Percentiles rank a stretch among this genome's conserved stretches.
Conservation (phyloP, 1,284 basidiomycete species). For the Lignosus rhinocerotis region DNA sequence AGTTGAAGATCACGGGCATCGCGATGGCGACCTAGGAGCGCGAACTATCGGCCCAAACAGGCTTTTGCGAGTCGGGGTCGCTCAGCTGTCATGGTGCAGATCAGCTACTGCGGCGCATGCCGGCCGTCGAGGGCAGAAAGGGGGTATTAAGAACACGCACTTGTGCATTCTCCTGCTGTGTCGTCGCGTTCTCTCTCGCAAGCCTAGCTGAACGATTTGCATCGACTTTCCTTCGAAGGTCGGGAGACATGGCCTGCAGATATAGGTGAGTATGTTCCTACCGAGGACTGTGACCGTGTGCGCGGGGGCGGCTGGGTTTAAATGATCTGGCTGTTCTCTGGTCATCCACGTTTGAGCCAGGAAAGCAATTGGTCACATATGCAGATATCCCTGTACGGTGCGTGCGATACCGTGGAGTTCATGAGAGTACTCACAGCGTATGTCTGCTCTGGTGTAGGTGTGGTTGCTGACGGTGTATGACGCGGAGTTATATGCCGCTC, state of each 20-base stretch:
- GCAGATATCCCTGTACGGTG: neutral
- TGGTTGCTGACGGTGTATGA: conserved; percentile 47
- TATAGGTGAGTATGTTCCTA: neutral
- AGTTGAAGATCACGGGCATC: conserved; percentile 2
- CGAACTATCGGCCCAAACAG: conserved; percentile 47
- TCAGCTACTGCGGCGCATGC: conserved; percentile 12
- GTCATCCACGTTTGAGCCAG: too few species aligned
- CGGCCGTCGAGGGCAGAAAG: neutral
- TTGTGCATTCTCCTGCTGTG: conserved; percentile 55
- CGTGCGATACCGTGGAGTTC: neutral
- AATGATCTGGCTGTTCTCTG: neutral
- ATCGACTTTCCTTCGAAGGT: conserved; percentile 67
- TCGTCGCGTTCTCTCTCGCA: conserved; percentile 54
- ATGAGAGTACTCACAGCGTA: conserved; percentile 47
- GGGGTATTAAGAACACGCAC: conserved; percentile 36
- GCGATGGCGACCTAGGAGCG: conserved; percentile 6
- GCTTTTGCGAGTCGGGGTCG: conserved; percentile 51
- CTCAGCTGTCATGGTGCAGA: conserved; percentile 24
- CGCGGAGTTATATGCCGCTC: neutral
- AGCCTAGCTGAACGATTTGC: conserved; percentile 56
- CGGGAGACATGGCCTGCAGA: conserved; percentile 63
- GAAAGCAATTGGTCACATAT: too few species aligned
- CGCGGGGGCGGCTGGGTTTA: too few species aligned
- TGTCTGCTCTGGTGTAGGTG: conserved; percentile 56
- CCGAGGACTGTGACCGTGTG: neutral